Conservation (phyloP, 768 basidiomycete genomes). For the Naganishia kalamii region DNA sequence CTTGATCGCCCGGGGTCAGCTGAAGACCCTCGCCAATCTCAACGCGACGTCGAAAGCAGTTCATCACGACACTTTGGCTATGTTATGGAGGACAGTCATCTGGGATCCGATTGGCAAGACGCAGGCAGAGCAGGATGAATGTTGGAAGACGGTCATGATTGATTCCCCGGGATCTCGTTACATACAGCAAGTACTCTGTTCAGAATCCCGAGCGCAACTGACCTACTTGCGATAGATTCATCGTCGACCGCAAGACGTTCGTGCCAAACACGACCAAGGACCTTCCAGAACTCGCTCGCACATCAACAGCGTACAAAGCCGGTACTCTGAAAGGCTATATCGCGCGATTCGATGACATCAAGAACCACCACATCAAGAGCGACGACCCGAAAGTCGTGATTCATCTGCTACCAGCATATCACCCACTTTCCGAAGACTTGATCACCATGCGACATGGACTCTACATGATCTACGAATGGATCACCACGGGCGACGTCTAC, state of each 20-base stretch:
- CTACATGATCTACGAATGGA: neutral
- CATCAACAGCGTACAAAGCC: neutral
- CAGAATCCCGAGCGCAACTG: neutral
- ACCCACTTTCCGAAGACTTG: neutral
- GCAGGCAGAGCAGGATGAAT: neutral
- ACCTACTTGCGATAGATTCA: neutral
- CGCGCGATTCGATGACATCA: neutral
- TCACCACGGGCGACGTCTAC: neutral
- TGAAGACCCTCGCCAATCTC: neutral
- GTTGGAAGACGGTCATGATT: neutral
- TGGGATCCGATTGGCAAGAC: neutral
- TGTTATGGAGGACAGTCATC: neutral
- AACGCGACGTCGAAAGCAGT: neutral
- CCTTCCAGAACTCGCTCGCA: neutral
- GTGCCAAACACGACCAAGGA: neutral
- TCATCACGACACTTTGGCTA: neutral
- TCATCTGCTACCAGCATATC: neutral
- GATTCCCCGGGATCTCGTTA: neutral
- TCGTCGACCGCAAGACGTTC: neutral
- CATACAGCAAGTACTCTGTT: neutral
- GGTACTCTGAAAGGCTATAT: neutral
- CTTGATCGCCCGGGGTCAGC: neutral
- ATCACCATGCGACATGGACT: neutral
- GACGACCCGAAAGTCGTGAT: neutral
- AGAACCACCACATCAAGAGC: neutral